A percentile compares a stretch with the other conserved stretches of the same genome.
phyloP scores from a whole-genome alignment of 148 eudicot genomes.

The Amaranthus cruentus region DNA sequence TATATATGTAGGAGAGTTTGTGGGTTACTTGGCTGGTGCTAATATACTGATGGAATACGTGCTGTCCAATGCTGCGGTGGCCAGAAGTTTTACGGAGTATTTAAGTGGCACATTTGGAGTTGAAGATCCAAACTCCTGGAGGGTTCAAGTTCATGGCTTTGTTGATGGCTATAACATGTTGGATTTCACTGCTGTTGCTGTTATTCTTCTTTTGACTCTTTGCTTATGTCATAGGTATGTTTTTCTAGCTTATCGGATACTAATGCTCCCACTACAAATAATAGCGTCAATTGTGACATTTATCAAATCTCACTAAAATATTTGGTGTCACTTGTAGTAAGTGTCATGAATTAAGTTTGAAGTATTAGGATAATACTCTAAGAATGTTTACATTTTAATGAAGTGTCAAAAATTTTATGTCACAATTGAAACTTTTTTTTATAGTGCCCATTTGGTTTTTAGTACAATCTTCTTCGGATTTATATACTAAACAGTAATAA shows the following conservation, averaged over 20 bases:
- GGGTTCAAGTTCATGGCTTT: slow-evolving; percentile 56
- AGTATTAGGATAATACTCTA: too few relatives aligned
- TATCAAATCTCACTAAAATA: too few relatives aligned
- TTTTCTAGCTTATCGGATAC: not conserved
- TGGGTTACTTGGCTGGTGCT: slow-evolving; percentile 77
- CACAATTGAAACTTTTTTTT: too few relatives aligned
- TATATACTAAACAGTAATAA: too few relatives aligned
- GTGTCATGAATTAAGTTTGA: too few relatives aligned
- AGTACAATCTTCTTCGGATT: too few relatives aligned
- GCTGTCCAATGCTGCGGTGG: slow-evolving; percentile 79
- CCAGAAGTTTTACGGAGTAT: slow-evolving; percentile 82
- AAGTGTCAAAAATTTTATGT: too few relatives aligned
- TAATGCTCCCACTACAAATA: not conserved
- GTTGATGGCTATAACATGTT: slow-evolving; percentile 62
- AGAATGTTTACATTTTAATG: too few relatives aligned
- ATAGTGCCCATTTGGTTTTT: too few relatives aligned
- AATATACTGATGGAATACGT: slow-evolving; percentile 80
- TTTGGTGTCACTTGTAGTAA: too few relatives aligned
- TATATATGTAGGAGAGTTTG: slow-evolving; percentile 58
- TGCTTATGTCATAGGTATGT: slow-evolving; percentile 59
- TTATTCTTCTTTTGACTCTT: slow-evolving; percentile 63
- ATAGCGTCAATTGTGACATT: too few relatives aligned
- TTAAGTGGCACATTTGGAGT: slow-evolving; percentile 55
- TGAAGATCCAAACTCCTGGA: slow-evolving; percentile 57
- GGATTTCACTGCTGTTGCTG: slow-evolving; percentile 78